Base-by-base conservation (phyloP, 257 asterid genomes). In the Nicotiana undulata region DNA sequence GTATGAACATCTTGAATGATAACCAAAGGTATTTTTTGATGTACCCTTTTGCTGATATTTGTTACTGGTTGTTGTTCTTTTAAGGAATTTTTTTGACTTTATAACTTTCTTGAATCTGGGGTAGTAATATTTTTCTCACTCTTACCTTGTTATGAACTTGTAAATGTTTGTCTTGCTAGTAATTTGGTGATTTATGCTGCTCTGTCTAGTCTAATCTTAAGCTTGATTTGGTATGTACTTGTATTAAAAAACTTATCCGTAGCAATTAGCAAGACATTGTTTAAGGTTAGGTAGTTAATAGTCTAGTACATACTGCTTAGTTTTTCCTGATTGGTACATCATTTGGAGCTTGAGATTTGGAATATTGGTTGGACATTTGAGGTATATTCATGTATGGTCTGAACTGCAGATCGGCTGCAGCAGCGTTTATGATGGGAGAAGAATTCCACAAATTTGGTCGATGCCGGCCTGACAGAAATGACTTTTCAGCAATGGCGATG, bases 1-100 rank as follows among this genome's bases (percentile, higher is more conserved):
- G 93, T 86, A 76, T 88, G 84, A 90, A 85, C 85, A 90, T 93
- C 81, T 66, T 90, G 84, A 90, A 75, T 84, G 97, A 92, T 64
- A 89, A 89, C 64, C 95, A 83, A 70, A 92, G 97, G 98, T 94
- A 81, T 15, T 49, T 29, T 40, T 75, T 40, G n/a, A 20, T 20
- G 52, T 4, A 26, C 53, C 46, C 80, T 56, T 67, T 11, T 44
- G 61, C 66, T 40, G 6, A 44, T 32, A 55, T 37, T 59, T 7
- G 51, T 20, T 63, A 11, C 9, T 22, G 53, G 26, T 78, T 20
- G 31, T 76, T 77, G 44, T 61, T 65, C 15, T 78, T 55, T 75
- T 70, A 76, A 75, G 65, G 28, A 77, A 58, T 83, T 82, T 52
- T 84, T 4, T 81, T 32, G 58, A 28, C 65, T 85, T 85, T 63